These are phyloP conservation scores for Aspergillus sparsus DNA, from an alignment of 495 filamentous ascomycete species.

Conservation along the genomic window DNA sequence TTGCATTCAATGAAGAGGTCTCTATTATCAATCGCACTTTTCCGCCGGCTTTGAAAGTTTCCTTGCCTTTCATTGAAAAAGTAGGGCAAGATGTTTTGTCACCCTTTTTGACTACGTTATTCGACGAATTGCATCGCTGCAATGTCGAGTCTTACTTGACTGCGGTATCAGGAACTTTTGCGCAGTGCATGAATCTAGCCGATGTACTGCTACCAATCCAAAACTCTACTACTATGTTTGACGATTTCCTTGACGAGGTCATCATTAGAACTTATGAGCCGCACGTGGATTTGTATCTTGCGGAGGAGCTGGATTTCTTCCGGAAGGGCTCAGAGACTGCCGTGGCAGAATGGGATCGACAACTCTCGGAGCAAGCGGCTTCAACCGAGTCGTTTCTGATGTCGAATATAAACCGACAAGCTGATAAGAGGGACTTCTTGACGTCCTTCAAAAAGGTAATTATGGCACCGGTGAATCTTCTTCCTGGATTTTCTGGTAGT, in stretches of 20 bases:
- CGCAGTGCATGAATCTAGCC: slow-evolving; percentile 76
- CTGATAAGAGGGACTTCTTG: slow-evolving; percentile 93
- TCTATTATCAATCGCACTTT: slow-evolving; percentile 82
- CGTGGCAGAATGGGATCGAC: slow-evolving; percentile 85
- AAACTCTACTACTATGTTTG: slow-evolving; percentile 56
- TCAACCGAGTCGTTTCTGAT: slow-evolving; percentile 92
- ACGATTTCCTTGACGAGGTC: slow-evolving; percentile 57
- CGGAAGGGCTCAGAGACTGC: slow-evolving; percentile 70
- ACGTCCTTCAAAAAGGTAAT: slow-evolving; percentile 98
- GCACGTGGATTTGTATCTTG: slow-evolving; percentile 88
- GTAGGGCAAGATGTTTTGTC: slow-evolving; percentile 80
- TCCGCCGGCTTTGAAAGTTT: slow-evolving; percentile 70
- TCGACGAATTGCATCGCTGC: slow-evolving; percentile 83
- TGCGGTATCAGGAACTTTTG: slow-evolving; percentile 83
- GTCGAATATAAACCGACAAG: slow-evolving; percentile 90
- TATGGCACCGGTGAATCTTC: slow-evolving; percentile 93
- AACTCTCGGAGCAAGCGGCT: slow-evolving; percentile 86
- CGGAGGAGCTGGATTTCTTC: slow-evolving; percentile 89
- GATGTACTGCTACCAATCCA: slow-evolving; percentile 66
- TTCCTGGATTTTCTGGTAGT: slow-evolving; percentile 65
- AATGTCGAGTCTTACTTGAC: slow-evolving; percentile 79
- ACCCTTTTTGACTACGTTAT: slow-evolving; percentile 81
- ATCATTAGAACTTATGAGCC: slow-evolving; percentile 79
- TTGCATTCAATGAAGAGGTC: slow-evolving; percentile 81
- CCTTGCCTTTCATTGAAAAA: slow-evolving; percentile 76